These are phyloP conservation scores for Voacanga thouarsii DNA, from an alignment of 257 asterid species.

Conservation along the genomic window DNA sequence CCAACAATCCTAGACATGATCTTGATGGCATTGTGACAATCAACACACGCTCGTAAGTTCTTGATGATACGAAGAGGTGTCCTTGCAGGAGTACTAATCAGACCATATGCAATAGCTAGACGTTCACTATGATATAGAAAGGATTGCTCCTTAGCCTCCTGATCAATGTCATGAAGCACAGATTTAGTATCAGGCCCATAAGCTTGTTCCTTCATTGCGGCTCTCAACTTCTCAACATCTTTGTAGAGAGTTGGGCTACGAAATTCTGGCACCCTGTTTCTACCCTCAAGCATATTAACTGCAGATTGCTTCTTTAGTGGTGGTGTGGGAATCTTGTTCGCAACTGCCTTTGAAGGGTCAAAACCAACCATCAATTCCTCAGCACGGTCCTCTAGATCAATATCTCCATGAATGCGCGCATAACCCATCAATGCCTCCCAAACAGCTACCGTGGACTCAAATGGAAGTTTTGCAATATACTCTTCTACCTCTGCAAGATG, in stretches of 20 bases:
- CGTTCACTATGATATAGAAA: conserved; percentile 94
- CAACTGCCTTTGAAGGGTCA: conserved; percentile 63
- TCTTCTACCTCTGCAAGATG: conserved; percentile 83
- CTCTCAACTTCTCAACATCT: conserved; percentile 87
- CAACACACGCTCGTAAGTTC: conserved; percentile 86
- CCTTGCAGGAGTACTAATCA: conserved; percentile 88
- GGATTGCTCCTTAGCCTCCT: conserved; percentile 97
- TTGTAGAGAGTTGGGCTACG: conserved; percentile 73
- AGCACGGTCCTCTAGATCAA: conserved; percentile 85
- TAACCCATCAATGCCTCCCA: conserved; percentile 88
- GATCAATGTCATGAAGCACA: conserved; percentile 95
- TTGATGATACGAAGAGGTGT: conserved; percentile 83
- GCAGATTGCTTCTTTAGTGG: conserved; percentile 63
- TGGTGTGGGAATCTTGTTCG: conserved; percentile 73
- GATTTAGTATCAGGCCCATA: conserved; percentile 94
- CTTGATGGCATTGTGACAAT: conserved; percentile 91
- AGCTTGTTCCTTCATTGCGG: conserved; percentile 80
- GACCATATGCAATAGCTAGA: conserved; percentile 88
- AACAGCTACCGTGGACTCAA: conserved; percentile 64
- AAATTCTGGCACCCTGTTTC: conserved; percentile 65
- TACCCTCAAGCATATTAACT: conserved; percentile 82
- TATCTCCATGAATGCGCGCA: conserved; percentile 94
- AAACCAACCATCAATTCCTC: conserved; percentile 70
- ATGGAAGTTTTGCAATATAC: conserved; percentile 69
- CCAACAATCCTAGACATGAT: conserved; percentile 98